These are phyloP conservation scores for Puccinia hordei DNA, from an alignment of 1,284 basidiomycete species.

Conservation along the genomic window DNA sequence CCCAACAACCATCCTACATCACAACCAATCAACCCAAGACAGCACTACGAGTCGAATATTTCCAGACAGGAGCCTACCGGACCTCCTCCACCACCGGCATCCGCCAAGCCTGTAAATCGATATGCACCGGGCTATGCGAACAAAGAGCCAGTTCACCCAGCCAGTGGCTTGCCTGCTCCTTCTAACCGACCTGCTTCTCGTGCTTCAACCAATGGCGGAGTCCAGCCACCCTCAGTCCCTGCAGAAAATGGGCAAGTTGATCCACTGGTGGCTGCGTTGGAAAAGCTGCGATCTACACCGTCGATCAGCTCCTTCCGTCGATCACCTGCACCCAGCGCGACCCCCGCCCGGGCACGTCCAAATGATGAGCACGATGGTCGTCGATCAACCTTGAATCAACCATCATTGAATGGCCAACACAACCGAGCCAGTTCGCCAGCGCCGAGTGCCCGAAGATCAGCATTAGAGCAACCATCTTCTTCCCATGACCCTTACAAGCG, in stretches of 20 bases:
- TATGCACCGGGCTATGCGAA: slow-evolving; percentile 3
- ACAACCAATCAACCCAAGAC: slow-evolving; percentile 22
- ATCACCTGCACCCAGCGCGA: slow-evolving; percentile 36
- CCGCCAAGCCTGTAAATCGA: slow-evolving; percentile 38
- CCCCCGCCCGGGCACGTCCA: not conserved
- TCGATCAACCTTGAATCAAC: slow-evolving; percentile 13
- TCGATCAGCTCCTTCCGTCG: slow-evolving; percentile 43
- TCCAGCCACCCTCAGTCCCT: slow-evolving; percentile 46
- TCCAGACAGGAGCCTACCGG: slow-evolving; percentile 1
- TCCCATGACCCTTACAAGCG: slow-evolving; percentile 26
- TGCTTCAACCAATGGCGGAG: slow-evolving; percentile 11
- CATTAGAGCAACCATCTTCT: slow-evolving; percentile 18
- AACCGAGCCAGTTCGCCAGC: slow-evolving; percentile 45
- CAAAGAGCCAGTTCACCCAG: slow-evolving; percentile 1
- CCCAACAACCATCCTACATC: not conserved
- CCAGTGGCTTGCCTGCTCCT: slow-evolving; percentile 36
- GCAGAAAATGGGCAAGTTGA: slow-evolving; percentile 40
- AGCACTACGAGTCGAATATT: slow-evolving; percentile 8
- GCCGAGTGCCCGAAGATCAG: slow-evolving; percentile 5
- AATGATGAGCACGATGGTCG: slow-evolving; percentile 22
- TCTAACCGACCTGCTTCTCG: slow-evolving; percentile 38
- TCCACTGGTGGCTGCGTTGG: slow-evolving; percentile 47
- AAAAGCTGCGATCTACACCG: slow-evolving; percentile 48
- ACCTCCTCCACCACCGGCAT: slow-evolving; percentile 34
- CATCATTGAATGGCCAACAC: slow-evolving; percentile 5